A percentile compares a stretch with the other conserved stretches of the same genome.
Evolutionary conservation across 805 yeast genomes (phyloP).

Genomic region (Brettanomyces anomalus): DNA sequence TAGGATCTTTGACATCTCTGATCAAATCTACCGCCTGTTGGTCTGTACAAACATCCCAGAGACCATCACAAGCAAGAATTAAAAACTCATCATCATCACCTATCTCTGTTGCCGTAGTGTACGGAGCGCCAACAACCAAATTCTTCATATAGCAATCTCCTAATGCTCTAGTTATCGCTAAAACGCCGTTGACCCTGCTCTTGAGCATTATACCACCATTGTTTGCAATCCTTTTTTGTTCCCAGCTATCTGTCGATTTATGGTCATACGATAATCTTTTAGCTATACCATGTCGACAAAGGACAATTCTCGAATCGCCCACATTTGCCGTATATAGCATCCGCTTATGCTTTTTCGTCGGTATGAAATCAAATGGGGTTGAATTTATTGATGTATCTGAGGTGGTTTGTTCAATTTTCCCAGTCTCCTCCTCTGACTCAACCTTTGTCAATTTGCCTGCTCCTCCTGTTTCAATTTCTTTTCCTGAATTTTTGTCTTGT

Average conservation of each 20-base stretch:
- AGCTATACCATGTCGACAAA: constrained; percentile 68
- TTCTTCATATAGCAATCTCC: constrained; percentile 93
- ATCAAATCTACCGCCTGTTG: constrained; percentile 73
- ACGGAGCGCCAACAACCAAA: constrained; percentile 82
- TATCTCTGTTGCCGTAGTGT: constrained; percentile 80
- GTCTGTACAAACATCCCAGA: constrained; percentile 92
- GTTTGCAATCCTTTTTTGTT: constrained; percentile 62
- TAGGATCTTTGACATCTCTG: constrained; percentile 44
- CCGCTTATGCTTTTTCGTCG: constrained; percentile 45
- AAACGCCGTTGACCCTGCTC: constrained; percentile 88
- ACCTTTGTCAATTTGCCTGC: neutral
- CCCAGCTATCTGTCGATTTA: constrained; percentile 77
- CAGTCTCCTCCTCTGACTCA: neutral
- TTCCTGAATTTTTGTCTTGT: neutral
- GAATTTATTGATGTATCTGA: neutral
- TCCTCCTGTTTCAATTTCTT: neutral
- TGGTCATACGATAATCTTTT: constrained; percentile 85
- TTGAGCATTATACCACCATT: constrained; percentile 85
- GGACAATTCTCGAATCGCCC: constrained; percentile 83
- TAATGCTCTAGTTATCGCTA: constrained; percentile 87
- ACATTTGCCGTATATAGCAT: constrained; percentile 91
- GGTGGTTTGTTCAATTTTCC: neutral
- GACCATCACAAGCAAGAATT: constrained; percentile 91
- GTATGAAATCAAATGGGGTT: constrained; percentile 39
- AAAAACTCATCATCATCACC: constrained; percentile 61